These are phyloP conservation scores for Juncus effusus DNA, from an alignment of 176 grass and related monocot species.

Conservation along the genomic window DNA sequence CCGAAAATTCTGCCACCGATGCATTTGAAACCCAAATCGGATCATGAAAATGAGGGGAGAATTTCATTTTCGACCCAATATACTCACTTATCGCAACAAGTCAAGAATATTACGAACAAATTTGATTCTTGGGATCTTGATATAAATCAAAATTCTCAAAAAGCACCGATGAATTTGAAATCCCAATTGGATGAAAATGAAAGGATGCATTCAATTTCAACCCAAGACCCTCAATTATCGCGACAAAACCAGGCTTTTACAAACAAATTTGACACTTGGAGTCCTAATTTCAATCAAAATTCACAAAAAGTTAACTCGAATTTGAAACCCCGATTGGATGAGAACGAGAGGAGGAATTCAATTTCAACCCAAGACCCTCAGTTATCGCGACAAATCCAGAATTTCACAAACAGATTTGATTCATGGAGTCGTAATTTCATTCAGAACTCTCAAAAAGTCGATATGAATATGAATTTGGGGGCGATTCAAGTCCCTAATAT, in stretches of 20 bases:
- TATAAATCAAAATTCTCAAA: conserved; percentile 3
- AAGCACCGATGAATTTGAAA: conserved; percentile 30
- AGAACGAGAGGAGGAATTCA: too few relatives aligned
- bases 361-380: too few relatives aligned
- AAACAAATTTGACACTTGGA: conserved; percentile 8
- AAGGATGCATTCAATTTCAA: too few relatives aligned
- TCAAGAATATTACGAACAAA: background rate
- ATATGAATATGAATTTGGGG: conserved; percentile 10
- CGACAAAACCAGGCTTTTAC: background rate
- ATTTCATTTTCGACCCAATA: too few relatives aligned
- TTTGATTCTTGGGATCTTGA: background rate
- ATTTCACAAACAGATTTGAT: conserved; percentile 7
- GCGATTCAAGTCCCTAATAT: conserved; percentile 25
- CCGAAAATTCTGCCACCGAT: conserved; percentile 47
- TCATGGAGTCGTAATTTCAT: conserved; percentile 2
- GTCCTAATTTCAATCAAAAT: conserved; percentile 9
- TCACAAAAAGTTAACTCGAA: background rate
- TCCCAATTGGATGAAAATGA: too few relatives aligned
- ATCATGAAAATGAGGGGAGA: background rate
- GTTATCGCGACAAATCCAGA: too few relatives aligned
- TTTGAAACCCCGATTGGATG: too few relatives aligned
- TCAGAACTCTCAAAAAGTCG: conserved; percentile 4
- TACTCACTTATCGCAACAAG: too few relatives aligned
- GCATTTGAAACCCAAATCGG: conserved; percentile 36
- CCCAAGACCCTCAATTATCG: too few relatives aligned